Conservation (phyloP, 306 rosid genomes). For the Oxytropis ochrocephala region DNA sequence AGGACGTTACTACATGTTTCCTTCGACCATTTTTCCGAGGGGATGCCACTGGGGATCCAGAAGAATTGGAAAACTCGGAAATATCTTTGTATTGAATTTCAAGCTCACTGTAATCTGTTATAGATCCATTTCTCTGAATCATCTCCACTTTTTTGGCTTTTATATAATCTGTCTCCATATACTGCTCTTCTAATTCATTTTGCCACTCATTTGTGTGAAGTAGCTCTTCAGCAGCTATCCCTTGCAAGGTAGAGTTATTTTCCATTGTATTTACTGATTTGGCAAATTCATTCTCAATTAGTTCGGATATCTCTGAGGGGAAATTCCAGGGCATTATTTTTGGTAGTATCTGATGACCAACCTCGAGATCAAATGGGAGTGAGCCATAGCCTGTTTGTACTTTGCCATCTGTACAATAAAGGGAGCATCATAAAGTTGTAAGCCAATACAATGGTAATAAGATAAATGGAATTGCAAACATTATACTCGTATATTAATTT, state of each 20-base stretch:
- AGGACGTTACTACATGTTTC: constrained; percentile 69
- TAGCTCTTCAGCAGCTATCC: constrained; percentile 31
- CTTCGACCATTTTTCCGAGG: constrained; percentile 37
- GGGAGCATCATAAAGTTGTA: constrained; percentile 1
- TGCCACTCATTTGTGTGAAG: constrained; percentile 31
- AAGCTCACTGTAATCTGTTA: constrained; percentile 47
- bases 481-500: constrained; percentile 1
- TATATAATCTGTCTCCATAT: constrained; percentile 30
- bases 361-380: constrained; percentile 64
- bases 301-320: constrained; percentile 70
- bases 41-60: constrained; percentile 40
- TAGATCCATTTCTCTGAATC: constrained; percentile 63
- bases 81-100: constrained; percentile 37
- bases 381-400: constrained; percentile 34
- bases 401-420: constrained; percentile 45
- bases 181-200: constrained; percentile 22
- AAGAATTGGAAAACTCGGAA: constrained; percentile 45
- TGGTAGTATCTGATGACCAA: constrained; percentile 70
- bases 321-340: constrained; percentile 85
- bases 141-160: constrained; percentile 70
- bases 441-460: constrained; percentile 5
- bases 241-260: constrained; percentile 35
- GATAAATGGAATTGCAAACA: background rate
- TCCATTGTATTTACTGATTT: constrained; percentile 40
- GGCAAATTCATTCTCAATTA: constrained; percentile 55